A percentile compares a stretch with the other conserved stretches of the same genome.
phyloP scores from a whole-genome alignment of 2,329 filamentous ascomycete genomes.

The Aspergillus caelatus region DNA sequence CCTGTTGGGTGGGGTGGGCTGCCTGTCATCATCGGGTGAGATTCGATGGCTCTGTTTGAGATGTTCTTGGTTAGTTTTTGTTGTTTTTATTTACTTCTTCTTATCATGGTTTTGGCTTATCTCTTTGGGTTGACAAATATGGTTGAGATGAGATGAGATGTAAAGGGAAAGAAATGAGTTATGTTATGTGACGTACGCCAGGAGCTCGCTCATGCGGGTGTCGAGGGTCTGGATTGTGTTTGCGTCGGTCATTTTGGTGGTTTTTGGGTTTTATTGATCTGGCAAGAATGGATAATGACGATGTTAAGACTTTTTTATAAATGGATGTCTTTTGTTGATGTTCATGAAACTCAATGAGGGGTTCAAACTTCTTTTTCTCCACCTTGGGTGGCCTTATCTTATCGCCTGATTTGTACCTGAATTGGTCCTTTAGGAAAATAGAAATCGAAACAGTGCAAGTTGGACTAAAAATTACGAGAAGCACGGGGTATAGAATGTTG shows the following conservation, averaged over 20 bases:
- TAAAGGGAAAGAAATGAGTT: background rate
- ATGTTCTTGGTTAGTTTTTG: background rate
- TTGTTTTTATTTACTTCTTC: background rate
- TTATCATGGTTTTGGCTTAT: background rate
- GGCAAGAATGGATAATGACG: background rate
- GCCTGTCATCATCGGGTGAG: conserved; percentile 37
- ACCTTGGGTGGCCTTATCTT: background rate
- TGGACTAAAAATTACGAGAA: background rate
- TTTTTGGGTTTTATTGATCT: background rate
- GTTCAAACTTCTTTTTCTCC: background rate
- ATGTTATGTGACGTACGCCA: conserved; percentile 24
- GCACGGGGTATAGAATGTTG: background rate
- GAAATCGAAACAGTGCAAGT: background rate
- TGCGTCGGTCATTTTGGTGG: conserved; percentile 19
- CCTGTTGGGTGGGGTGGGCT: conserved; percentile 30
- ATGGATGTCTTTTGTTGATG: background rate
- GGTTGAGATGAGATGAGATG: background rate
- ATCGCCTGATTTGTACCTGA: background rate
- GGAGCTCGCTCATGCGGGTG: conserved; percentile 19
- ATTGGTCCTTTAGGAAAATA: background rate
- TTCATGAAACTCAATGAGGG: background rate
- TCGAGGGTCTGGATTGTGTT: conserved; percentile 22
- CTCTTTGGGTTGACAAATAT: background rate
- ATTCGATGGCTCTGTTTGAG: conserved; percentile 30
- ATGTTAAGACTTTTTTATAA: background rate